Percentiles rank a stretch among this genome's conserved stretches.
phyloP scores from a whole-genome alignment of 2,329 filamentous ascomycete species.

The Ilyonectria robusta region DNA sequence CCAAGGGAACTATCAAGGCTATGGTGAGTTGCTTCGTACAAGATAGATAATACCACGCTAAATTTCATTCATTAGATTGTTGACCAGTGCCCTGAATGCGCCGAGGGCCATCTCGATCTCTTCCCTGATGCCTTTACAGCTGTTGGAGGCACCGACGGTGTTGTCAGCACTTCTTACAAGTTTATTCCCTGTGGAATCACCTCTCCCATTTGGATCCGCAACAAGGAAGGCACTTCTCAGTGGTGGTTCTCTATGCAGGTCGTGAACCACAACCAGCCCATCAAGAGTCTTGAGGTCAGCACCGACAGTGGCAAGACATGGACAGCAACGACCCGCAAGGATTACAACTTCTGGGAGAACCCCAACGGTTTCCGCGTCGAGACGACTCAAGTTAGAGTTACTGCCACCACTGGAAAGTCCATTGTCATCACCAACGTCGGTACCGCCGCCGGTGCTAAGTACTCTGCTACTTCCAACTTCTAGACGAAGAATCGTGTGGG shows the following conservation, averaged over 20 bases:
- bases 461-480: constrained; percentile 52
- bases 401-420: constrained; percentile 64
- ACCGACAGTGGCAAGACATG: constrained; percentile 73
- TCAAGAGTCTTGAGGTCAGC: constrained; percentile 71
- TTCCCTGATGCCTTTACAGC: constrained; percentile 59
- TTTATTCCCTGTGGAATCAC: constrained; percentile 59
- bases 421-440: constrained; percentile 67
- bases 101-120: constrained; percentile 59
- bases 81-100: constrained; percentile 62
- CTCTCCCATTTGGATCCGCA: constrained; percentile 58
- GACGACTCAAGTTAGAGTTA: constrained; percentile 69
- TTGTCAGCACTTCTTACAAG: constrained; percentile 54
- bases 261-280: constrained; percentile 72
- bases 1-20: constrained; percentile 70
- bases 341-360: constrained; percentile 76
- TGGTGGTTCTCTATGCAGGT: constrained; percentile 68
- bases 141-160: constrained; percentile 55
- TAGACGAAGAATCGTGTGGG: constrained; percentile 39
- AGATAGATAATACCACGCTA: neutral
- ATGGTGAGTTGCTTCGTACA: constrained; percentile 65
- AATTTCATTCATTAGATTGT: constrained; percentile 52
- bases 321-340: constrained; percentile 65
- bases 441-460: constrained; percentile 53
- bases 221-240: constrained; percentile 59
- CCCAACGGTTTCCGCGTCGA: constrained; percentile 68